Evolutionary conservation across 768 basidiomycete genomes (phyloP).

Genomic region (Dacryopinax primogenitus): DNA sequence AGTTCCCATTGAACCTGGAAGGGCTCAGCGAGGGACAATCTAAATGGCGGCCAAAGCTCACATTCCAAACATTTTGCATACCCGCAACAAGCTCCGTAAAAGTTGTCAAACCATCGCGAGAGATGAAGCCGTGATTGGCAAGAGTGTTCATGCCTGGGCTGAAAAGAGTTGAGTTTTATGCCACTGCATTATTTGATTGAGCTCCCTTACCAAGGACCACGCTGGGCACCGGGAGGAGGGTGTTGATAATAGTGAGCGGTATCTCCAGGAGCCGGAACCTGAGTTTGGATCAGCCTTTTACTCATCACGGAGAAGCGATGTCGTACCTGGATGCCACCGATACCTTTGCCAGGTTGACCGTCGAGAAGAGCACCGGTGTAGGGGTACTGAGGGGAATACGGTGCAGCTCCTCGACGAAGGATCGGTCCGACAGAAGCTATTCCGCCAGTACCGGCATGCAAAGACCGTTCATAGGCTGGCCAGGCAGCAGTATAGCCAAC

Average conservation of each 20-base stretch:
- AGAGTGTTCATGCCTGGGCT: constrained; percentile 5
- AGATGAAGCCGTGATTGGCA: constrained; percentile 1
- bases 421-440: not conserved
- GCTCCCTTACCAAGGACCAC: not conserved
- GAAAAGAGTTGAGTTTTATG: not conserved
- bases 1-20: not conserved
- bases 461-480: not conserved
- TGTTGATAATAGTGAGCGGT: not conserved
- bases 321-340: not conserved
- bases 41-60: not conserved
- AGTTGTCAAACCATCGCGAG: not conserved
- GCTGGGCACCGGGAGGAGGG: not conserved
- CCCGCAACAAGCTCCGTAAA: not conserved
- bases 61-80: constrained; percentile 1
- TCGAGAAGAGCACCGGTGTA: not conserved
- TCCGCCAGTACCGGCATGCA: not conserved
- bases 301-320: not conserved
- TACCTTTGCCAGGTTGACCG: not conserved
- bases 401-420: not conserved
- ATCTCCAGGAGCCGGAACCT: not conserved
- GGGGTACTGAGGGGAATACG: not conserved
- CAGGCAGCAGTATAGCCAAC: not conserved
- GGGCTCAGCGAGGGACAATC: not conserved
- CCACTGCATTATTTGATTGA: not conserved
- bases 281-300: not conserved